Evolutionary conservation across 495 filamentous ascomycete genomes (phyloP), one percentile per base, ranked within the genome.

Genomic region (Lasiosphaeria miniovina): DNA sequence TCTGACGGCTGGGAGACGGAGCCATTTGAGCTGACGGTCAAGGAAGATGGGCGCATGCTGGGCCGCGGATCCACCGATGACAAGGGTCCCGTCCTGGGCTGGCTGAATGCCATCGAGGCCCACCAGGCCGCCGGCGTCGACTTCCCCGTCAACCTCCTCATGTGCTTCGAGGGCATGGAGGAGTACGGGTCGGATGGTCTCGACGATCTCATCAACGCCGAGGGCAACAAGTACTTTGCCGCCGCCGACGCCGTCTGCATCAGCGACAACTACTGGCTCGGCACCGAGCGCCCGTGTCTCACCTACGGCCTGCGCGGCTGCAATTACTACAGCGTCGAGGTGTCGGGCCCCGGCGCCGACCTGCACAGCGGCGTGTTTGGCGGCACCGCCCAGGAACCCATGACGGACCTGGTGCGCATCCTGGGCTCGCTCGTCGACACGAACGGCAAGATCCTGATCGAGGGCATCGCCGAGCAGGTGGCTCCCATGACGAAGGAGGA

Each of bases 161-260:
- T 96, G 91, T 99, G 95, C 81, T 99, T 99, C 68, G 95, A 99
- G 77, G 95, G 95, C 46, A 99, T 99, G 95, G 94, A 99, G 77
- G 95, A 99, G 77, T 96, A 96, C 72, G 95, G 95, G 45, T 96
- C 91, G 0, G 95, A 98, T 68, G 95, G 95, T 43, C 82, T 99
- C 45, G 93, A 99, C 61, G 93, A 96, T 48, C 88, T 97, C 61
- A 96, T 99, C 73, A 80, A 88, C 61, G 86, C 81, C 15, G 95
- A 99, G 76, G 88, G 84, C 64, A 90, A 93, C 77, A 85, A 86
- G 56, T 98, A 84, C 80, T 99, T 99, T 77, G 90, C 89, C 64
- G 93, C 96, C 63, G 86, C 91, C 5, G 95, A 99, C 61, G 95
- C 93, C 5, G 93, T 96, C 17, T 98, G 95, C 80, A 99, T 99